Conservation (phyloP, 177 flowering plant species). For the Vitis hybrid region DNA sequence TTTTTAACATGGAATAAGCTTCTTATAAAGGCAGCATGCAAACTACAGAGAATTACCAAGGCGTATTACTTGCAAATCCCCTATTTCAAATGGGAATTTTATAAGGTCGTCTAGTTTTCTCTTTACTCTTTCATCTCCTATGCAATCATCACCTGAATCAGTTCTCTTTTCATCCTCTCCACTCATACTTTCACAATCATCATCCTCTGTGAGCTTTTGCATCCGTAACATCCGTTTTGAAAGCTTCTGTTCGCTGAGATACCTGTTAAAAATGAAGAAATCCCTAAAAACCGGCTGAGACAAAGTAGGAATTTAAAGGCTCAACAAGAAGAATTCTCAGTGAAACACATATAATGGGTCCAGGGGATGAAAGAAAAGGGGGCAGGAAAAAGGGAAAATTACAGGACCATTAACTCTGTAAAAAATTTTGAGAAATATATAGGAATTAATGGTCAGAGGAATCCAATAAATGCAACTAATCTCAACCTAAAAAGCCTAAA, state of each 20-base stretch:
- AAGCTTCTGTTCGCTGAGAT: conserved; percentile 71
- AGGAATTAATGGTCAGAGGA: too few relatives aligned
- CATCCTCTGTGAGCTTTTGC: conserved; percentile 39
- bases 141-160: conserved; percentile 40
- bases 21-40: neutral
- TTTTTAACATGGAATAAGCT: neutral
- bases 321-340: neutral
- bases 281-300: neutral
- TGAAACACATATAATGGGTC: neutral
- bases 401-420: too few relatives aligned
- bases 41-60: conserved; percentile 50
- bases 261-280: conserved; percentile 39
- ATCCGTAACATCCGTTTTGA: conserved; percentile 62
- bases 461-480: too few relatives aligned
- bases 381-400: too few relatives aligned
- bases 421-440: too few relatives aligned
- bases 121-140: conserved; percentile 23
- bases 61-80: conserved; percentile 61
- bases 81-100: conserved; percentile 45
- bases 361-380: too few relatives aligned
- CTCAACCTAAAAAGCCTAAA: too few relatives aligned
- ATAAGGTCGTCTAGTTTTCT: conserved; percentile 17
- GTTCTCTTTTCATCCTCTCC: conserved; percentile 29
- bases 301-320: too few relatives aligned
- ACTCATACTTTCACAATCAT: conserved; percentile 25